Evolutionary conservation across 2,329 filamentous ascomycete species (phyloP).

Genomic region (Pestalotiopsis sp.): DNA sequence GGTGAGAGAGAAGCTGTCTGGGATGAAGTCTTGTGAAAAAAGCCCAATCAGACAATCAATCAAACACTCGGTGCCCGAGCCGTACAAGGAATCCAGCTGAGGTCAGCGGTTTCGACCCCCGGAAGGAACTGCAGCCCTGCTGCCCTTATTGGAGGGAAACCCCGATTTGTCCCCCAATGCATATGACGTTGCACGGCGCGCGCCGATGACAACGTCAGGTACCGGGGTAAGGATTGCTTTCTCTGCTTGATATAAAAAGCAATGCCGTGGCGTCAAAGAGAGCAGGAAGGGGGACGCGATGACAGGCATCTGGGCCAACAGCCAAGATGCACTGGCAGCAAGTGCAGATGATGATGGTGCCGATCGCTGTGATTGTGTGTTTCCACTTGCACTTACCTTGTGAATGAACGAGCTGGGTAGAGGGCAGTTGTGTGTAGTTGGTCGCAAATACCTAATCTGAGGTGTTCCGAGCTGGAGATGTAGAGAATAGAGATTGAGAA

Average conservation of each 20-base stretch:
- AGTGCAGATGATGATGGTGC: background rate
- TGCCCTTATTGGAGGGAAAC: background rate
- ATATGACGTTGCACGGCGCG: background rate
- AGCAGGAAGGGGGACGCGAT: background rate
- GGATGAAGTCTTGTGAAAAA: background rate
- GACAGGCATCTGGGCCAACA: background rate
- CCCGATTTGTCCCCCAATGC: background rate
- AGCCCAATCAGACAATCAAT: background rate
- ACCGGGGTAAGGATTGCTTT: background rate
- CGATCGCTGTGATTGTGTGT: background rate
- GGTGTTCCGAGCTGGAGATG: background rate
- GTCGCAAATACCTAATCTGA: background rate
- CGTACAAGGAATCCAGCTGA: background rate
- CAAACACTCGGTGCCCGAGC: background rate
- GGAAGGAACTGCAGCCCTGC: background rate
- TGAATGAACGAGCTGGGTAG: background rate
- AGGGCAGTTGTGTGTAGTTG: background rate
- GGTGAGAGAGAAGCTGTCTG: background rate
- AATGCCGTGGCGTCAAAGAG: background rate
- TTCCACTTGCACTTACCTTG: background rate
- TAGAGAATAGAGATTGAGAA: background rate
- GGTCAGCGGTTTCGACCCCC: background rate
- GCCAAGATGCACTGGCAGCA: background rate
- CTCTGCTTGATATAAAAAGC: background rate
- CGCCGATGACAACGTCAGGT: background rate